Base-by-base conservation (phyloP, 768 basidiomycete genomes). In the Multifurca ochricompacta region DNA sequence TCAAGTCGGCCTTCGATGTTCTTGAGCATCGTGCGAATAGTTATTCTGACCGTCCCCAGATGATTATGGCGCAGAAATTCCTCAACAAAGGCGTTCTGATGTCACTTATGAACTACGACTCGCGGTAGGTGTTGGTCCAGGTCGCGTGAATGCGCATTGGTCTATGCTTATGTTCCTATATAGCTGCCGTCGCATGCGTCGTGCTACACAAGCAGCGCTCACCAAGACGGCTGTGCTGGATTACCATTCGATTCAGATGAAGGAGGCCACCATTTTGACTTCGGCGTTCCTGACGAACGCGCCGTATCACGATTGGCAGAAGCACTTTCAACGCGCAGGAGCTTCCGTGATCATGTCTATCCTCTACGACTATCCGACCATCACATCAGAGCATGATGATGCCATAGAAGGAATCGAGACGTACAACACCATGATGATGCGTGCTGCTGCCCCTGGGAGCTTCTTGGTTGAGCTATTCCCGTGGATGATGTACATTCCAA, bases 171-270 rank as follows among this genome's bases (percentile, higher is more conserved):
- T 6, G 6, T 30, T 13, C 21, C 25, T n/a, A 7, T 30, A 11
- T 53, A 71, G 69, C 11, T 70, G 69, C 69, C 63, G 67, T 25
- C 58, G 66, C 14, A 66, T 69, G 64, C 65, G 69, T 19, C 63
- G 68, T 10, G 64, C 66, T 2, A 62, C 64, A 1, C 66, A 70
- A 43, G 69, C 69, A 36, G 65, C 66, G 3, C 63, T 71, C 32
- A 64, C 63, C 32, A 63, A 62, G 39, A 50, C 56, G 13, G 56
- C 54, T 3, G 54, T 63, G 6, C 52, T 52, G 19, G 44, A 54
- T 31, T 70, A 63, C 56, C 47, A 65, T 19, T 51, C 63, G 1
- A 46, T 65, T 39, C 68, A 70, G 51, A 50, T 51, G n/a, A 58
- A 53, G 16, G 70, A 71, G 56, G 64, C 70, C 39, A 58, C 63